A percentile compares a stretch with the other conserved stretches of the same genome.
Evolutionary conservation across 345 rosid species (phyloP).

Genomic region (Eucalyptus fibrosa): DNA sequence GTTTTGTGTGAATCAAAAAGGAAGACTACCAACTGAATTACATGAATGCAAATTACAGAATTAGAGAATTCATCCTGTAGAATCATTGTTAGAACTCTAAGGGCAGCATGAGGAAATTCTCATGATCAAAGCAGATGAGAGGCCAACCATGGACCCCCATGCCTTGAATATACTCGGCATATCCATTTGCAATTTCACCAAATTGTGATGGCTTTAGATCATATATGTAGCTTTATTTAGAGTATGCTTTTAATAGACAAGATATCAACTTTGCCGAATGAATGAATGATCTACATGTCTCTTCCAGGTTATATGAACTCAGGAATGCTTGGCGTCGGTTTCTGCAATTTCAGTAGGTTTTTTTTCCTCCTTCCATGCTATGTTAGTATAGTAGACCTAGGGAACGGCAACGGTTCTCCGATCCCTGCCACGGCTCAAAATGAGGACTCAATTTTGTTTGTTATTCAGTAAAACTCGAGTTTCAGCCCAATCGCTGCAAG

Average conservation of each 20-base stretch:
- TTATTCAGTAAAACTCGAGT: background rate
- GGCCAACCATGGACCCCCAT: background rate
- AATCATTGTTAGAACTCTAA: background rate
- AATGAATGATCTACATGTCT: background rate
- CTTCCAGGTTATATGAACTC: background rate
- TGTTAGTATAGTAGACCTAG: background rate
- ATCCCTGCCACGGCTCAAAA: background rate
- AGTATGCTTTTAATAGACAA: background rate
- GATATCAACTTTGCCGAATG: background rate
- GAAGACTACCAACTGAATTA: background rate
- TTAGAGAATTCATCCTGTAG: background rate
- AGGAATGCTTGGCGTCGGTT: background rate
- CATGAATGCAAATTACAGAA: background rate
- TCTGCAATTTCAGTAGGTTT: background rate
- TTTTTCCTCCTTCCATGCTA: background rate
- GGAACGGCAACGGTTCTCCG: background rate
- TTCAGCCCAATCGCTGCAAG: background rate
- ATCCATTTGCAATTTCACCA: background rate
- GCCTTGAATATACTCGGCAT: background rate
- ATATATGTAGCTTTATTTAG: background rate
- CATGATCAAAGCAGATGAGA: background rate
- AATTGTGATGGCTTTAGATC: background rate
- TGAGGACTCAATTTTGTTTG: fast-evolving
- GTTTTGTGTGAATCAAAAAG: background rate
- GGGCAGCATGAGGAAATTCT: background rate